A percentile compares a stretch with the other conserved stretches of the same genome.
Evolutionary conservation across 164 flowering plant species (phyloP).

Genomic region (Piper betle): DNA sequence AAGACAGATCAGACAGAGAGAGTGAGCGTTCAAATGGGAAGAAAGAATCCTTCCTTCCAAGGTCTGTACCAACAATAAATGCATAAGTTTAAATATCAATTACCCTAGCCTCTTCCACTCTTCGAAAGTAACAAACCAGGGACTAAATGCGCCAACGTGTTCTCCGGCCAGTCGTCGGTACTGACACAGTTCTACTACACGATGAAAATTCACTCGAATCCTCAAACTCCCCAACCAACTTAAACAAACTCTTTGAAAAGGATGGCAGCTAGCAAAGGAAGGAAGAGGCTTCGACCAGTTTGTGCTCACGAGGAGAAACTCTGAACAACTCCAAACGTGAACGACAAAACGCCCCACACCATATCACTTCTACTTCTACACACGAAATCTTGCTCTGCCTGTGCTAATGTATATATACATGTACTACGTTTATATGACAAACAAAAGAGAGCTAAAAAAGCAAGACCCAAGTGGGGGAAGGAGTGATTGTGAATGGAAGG

Average conservation of each 20-base stretch:
- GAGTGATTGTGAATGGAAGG: background rate
- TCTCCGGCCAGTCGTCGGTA: background rate
- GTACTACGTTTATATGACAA: background rate
- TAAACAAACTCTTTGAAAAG: no score
- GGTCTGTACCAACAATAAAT: slow-evolving; percentile 15
- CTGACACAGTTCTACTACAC: no score
- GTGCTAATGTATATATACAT: no score
- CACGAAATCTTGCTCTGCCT: background rate
- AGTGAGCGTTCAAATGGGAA: no score
- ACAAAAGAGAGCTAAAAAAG: background rate
- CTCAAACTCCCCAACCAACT: no score
- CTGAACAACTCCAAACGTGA: background rate
- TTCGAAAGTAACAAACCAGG: slow-evolving; percentile 1
- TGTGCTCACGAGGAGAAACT: no score
- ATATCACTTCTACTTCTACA: background rate
- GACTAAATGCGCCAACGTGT: slow-evolving; percentile 23
- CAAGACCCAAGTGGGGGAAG: background rate
- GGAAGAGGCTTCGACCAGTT: no score
- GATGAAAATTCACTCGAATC: no score
- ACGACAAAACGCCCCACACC: slow-evolving; percentile 3
- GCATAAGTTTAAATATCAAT: slow-evolving; percentile 9
- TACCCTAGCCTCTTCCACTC: slow-evolving; percentile 7
- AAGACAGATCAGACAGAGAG: background rate
- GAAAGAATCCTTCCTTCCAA: slow-evolving; percentile 5
- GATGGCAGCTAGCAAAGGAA: no score